phyloP scores from a whole-genome alignment of 2,329 filamentous ascomycete species.

The Paraconiothyrium brasiliense region DNA sequence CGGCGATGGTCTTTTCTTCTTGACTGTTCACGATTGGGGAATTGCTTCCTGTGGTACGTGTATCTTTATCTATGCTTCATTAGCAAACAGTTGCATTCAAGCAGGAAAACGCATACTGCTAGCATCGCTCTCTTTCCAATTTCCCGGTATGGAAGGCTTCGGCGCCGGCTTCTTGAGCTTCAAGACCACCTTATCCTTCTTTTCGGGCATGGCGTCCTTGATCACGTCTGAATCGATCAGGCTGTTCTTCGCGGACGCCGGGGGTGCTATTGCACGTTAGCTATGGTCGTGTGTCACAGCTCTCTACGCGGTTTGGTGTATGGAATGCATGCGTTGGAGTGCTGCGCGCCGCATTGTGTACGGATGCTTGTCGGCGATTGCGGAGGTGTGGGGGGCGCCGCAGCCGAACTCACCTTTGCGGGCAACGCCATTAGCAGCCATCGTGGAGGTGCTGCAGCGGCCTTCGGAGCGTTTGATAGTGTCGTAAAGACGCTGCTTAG shows the following conservation, averaged over 20 bases:
- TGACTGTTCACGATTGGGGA: constrained; percentile 65
- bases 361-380: constrained; percentile 2
- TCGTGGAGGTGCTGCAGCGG: constrained; percentile 22
- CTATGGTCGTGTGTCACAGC: background rate
- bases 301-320: background rate
- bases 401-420: constrained; percentile 46
- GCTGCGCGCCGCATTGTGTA: background rate
- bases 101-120: constrained; percentile 60
- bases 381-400: constrained; percentile 24
- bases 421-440: constrained; percentile 47
- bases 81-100: constrained; percentile 5
- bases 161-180: constrained; percentile 68
- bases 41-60: constrained; percentile 27
- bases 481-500: background rate
- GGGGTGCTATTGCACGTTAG: constrained; percentile 37
- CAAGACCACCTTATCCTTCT: constrained; percentile 53
- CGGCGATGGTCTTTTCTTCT: constrained; percentile 78
- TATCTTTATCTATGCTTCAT: constrained; percentile 32
- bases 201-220: constrained; percentile 47
- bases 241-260: constrained; percentile 34
- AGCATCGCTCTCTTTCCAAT: constrained; percentile 73
- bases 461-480: background rate
- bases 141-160: constrained; percentile 72
- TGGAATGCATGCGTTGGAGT: background rate
- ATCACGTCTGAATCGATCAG: constrained; percentile 42